Evolutionary conservation across 257 asterid genomes (phyloP), one percentile per base, ranked within the genome.

Genomic region (Echites panduratus): DNA sequence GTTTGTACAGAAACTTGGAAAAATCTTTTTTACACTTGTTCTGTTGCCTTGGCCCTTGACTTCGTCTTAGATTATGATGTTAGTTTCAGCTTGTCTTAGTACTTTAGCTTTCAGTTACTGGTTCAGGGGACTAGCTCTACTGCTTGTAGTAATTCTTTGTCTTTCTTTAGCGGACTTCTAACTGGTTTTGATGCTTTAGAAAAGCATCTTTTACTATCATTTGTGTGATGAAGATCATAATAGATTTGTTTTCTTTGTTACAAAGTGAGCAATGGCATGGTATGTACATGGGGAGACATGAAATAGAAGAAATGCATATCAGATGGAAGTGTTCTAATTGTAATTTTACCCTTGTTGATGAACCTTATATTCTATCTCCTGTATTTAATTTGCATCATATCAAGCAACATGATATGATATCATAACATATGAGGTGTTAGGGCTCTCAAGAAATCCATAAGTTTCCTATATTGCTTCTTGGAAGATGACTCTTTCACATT

Each of bases 111-210:
- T n/a, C 54, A n/a, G 68, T 65, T 27, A 11, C 14, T 29, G 61
- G 24, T 72, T 27, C 47, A 7, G 59, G 22, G 70, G 41, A 40
- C 48, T 20, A 10, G 13, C 68, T 63, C 48, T 40, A 10, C 22
- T 48, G 12, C 24, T 67, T 43, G 12, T 68, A 70, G 67, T 44
- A 27, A 27, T 19, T 66, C 54, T 29, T n/a, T 65, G 44, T 11
- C 29, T 53, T 47, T 5, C 54, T 48, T 9, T 7, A 26, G 19
- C 4, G n/a, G 45, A 45, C 29, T 4, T 16, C 24, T 49, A 47
- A 70, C 79, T 49, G 35, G n/a, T 20, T 64, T 24, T 59, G 66
- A 41, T 76, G 49, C 58, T 43, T n/a, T 64, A 7, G 20, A 11
- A 40, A 50, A 41, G 26, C 66, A 14, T 59, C 8, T 22, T 38